Conservation (phyloP, 2,329 filamentous ascomycete genomes). For the Alternaria sp. region DNA sequence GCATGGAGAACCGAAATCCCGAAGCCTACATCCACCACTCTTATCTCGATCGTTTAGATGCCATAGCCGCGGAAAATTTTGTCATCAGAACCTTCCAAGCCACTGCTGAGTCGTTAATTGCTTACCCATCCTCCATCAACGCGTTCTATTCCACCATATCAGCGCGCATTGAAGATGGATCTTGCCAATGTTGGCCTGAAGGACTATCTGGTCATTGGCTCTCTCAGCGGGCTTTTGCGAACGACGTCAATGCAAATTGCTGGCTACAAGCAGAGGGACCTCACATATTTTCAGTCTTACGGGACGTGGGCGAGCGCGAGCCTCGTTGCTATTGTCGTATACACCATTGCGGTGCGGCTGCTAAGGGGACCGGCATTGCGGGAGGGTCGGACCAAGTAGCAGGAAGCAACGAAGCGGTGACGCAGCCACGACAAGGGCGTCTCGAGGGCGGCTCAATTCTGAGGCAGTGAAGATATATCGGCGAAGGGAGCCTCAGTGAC, state of each 20-base stretch:
- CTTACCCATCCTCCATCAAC: background rate
- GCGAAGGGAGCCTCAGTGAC: background rate
- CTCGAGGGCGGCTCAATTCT: background rate
- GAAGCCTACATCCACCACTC: background rate
- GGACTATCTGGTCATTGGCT: background rate
- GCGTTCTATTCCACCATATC: background rate
- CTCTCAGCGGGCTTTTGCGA: background rate
- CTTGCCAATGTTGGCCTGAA: background rate
- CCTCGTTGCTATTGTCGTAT: background rate
- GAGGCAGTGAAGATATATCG: background rate
- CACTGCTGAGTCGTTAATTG: background rate
- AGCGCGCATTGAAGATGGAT: background rate
- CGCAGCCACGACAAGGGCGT: background rate
- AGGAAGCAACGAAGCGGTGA: background rate
- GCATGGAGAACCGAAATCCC: background rate
- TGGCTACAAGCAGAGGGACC: background rate
- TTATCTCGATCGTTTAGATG: background rate
- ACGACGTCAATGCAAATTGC: background rate
- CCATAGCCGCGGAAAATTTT: background rate
- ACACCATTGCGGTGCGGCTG: background rate
- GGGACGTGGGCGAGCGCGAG: background rate
- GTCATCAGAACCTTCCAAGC: background rate
- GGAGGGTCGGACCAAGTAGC: background rate
- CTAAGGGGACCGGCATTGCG: background rate
- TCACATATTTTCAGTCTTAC: background rate